Evolutionary conservation across 2,329 filamentous ascomycete species (phyloP), one percentile per base, ranked within the genome.

Genomic region (Hortaea werneckii): DNA sequence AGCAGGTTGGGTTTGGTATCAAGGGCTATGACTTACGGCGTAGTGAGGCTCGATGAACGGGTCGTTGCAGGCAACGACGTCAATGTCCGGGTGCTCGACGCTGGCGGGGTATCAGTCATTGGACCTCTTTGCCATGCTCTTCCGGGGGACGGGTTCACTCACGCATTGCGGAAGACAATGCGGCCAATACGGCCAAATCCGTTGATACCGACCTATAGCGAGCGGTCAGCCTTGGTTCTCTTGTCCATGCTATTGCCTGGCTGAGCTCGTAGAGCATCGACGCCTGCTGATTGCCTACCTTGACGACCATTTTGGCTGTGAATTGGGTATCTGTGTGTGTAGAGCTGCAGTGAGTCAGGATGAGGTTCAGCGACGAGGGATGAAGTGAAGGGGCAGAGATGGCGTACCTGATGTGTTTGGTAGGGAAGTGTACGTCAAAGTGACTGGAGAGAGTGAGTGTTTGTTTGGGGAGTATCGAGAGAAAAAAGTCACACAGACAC

Each of bases 161-260:
- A 83, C 79, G 90, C 87, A 78, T 95, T 96, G 77, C 90, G 87
- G 85, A 96, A 92, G 78, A 96, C 80, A 72, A 98, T 95, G 72
- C 92, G 86, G 67, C 92, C 92, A 75, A 98, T 98, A 75, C 92
- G 89, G 77, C 92, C 92, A 79, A 98, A 98, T 73, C 92, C 90
- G 85, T 95, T 96, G 84, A 95, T 95, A 72, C 88, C 88, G 69
- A 94, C 87, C 82, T 94, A 80, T 26, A 20, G 12, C 5, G n/a
- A 29, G 29, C 8, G 12, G 20, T 38, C 28, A 37, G n/a, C n/a
- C 2, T 8, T 43, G 28, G 13, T 9, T 29, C 11, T 35, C 12
- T 47, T 43, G 32, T 28, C 28, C n/a, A 27, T 34, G 10, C 20
- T 35, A 26, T 42, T 13, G 32, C 32, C 12, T 12, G 12, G 12